phyloP scores from a whole-genome alignment of 1,284 basidiomycete species.

The Rhodotorula sp. region DNA sequence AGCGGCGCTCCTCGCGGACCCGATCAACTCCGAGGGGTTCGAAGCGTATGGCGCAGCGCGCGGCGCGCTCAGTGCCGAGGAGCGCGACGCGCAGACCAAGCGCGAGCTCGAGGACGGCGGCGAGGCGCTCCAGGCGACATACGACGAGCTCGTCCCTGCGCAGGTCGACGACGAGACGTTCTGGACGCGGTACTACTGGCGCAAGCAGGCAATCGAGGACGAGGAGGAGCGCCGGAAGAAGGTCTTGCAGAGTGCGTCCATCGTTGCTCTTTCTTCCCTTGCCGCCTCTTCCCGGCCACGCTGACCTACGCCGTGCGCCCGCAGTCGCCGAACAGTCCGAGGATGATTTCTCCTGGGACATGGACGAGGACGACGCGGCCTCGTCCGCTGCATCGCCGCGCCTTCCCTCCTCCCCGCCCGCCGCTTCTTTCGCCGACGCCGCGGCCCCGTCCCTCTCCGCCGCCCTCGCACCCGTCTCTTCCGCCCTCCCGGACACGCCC shows the following conservation, averaged over 20 bases:
- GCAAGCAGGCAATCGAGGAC: conserved; percentile 76
- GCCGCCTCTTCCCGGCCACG: no score
- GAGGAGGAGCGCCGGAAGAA: conserved; percentile 81
- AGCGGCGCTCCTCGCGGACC: conserved; percentile 73
- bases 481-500: background rate
- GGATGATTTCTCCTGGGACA: conserved; percentile 48
- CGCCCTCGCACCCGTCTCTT: background rate
- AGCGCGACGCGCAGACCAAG: conserved; percentile 49
- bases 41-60: conserved; percentile 55
- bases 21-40: conserved; percentile 62
- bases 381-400: conserved; percentile 18
- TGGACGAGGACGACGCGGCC: conserved; percentile 43
- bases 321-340: conserved; percentile 36
- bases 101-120: conserved; percentile 54
- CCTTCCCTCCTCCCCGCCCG: background rate
- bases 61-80: conserved; percentile 32
- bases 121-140: conserved; percentile 61
- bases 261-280: background rate
- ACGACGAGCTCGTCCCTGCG: conserved; percentile 55
- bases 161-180: conserved; percentile 69
- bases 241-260: conserved; percentile 68
- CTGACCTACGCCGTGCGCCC: background rate
- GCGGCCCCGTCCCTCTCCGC: background rate
- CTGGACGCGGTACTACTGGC: conserved; percentile 91
- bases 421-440: background rate